These are phyloP conservation scores for Panicum hallii DNA, from an alignment of 202 grass and related monocot species.

Conservation along the genomic window DNA sequence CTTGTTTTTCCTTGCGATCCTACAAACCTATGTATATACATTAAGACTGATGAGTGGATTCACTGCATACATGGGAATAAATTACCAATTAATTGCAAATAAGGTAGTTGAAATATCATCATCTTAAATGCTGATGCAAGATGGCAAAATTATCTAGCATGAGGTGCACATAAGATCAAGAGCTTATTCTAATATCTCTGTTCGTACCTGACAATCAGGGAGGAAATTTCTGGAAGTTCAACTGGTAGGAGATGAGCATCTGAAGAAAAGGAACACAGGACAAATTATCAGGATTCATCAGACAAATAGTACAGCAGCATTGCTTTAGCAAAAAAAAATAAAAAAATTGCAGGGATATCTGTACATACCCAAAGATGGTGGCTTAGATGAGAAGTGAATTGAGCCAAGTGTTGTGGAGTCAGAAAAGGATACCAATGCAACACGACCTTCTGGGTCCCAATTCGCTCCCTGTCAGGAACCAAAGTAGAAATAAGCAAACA, in stretches of 20 bases:
- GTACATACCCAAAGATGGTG: conserved; percentile 82
- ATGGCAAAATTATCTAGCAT: conserved; percentile 32
- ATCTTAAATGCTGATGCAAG: conserved; percentile 13
- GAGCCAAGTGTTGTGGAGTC: conserved; percentile 81
- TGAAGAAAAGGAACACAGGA: conserved; percentile 49
- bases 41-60: not conserved
- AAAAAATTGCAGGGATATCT: not conserved
- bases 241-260: conserved; percentile 88
- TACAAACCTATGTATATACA: not conserved
- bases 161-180: conserved; percentile 18
- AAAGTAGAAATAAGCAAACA: conserved; percentile 25
- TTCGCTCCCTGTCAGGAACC: conserved; percentile 63
- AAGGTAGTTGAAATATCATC: conserved; percentile 23
- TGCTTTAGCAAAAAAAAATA: conserved; percentile 20
- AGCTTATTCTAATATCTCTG: conserved; percentile 27
- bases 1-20: not conserved
- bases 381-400: conserved; percentile 87
- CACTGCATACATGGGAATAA: not conserved
- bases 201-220: conserved; percentile 81
- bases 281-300: conserved; percentile 36
- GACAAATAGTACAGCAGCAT: conserved; percentile 10
- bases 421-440: conserved; percentile 83
- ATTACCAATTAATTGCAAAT: conserved; percentile 1
- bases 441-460: conserved; percentile 90
- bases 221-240: conserved; percentile 86